These are phyloP conservation scores for Cnidoscolus chayamansa DNA, from an alignment of 441 rosid species.

Conservation along the genomic window DNA sequence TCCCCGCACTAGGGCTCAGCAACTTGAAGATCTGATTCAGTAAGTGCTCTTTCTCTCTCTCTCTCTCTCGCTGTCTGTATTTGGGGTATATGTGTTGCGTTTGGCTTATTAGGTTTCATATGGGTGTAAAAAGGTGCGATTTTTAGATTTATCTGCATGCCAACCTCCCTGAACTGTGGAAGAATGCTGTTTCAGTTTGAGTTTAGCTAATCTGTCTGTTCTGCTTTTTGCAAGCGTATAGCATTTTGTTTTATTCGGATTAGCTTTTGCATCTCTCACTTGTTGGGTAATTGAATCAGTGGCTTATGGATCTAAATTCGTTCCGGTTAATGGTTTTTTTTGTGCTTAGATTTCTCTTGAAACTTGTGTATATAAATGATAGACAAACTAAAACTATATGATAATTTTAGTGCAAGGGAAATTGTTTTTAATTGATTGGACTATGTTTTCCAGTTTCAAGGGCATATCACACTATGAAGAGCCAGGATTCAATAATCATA, in stretches of 20 bases:
- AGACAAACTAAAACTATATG: not conserved
- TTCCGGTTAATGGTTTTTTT: not conserved
- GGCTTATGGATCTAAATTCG: no score
- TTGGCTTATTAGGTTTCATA: not conserved
- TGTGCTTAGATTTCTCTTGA: not conserved
- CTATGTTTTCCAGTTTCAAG: conserved; percentile 55
- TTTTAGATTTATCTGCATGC: not conserved
- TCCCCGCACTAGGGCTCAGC: conserved; percentile 91
- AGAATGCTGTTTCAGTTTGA: no score
- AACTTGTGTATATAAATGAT: not conserved
- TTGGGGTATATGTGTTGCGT: not conserved
- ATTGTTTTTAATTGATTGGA: not conserved
- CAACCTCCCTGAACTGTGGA: not conserved
- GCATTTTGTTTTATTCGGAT: not conserved
- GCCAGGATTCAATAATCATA: conserved; percentile 57
- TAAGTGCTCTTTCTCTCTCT: conserved; percentile 22
- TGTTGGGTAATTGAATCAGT: not conserved
- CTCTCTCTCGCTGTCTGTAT: no score
- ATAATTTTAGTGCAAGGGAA: no score
- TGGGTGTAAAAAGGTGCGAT: conserved; percentile 4
- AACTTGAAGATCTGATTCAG: conserved; percentile 77
- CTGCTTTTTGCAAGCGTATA: not conserved
- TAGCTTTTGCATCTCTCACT: not conserved
- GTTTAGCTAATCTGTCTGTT: not conserved
- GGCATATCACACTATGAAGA: conserved; percentile 92